Percentiles rank a stretch among this genome's conserved stretches.
Evolutionary conservation across 2,329 filamentous ascomycete species (phyloP).

Genomic region (Ceratocystiopsis sp.): DNA sequence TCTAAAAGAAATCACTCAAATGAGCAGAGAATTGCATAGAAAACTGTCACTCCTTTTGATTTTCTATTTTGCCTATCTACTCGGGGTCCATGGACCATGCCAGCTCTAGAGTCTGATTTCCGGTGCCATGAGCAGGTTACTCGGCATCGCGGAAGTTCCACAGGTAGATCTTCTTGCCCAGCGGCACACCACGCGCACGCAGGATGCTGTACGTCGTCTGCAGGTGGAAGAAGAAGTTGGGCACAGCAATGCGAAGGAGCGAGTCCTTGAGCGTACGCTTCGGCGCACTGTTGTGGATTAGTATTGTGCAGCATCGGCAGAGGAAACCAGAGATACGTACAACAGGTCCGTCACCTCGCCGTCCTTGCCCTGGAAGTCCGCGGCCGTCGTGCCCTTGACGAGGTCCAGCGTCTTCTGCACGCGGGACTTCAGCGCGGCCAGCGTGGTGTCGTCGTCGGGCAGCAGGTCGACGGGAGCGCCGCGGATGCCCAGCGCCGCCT

Average conservation of each 20-base stretch:
- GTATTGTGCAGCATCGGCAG: too few relatives aligned
- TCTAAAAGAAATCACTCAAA: too few relatives aligned
- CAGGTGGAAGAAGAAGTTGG: constrained; percentile 46
- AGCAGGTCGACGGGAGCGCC: constrained; percentile 11
- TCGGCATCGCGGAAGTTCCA: constrained; percentile 3
- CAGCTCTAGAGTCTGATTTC: too few relatives aligned
- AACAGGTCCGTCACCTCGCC: neutral
- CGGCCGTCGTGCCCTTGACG: constrained; percentile 13
- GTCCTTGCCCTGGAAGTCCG: constrained; percentile 13
- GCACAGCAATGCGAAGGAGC: constrained; percentile 22
- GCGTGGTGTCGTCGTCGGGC: constrained; percentile 16
- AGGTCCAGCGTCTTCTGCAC: constrained; percentile 16
- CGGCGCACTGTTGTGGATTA: constrained; percentile 1
- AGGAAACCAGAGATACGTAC: too few relatives aligned
- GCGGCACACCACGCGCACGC: constrained; percentile 34
- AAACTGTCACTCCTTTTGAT: too few relatives aligned
- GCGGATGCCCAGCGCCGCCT: constrained; percentile 14
- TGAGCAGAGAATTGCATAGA: too few relatives aligned
- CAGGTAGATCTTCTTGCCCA: constrained; percentile 42
- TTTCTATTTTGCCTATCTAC: too few relatives aligned
- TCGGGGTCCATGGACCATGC: too few relatives aligned
- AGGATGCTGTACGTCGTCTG: constrained; percentile 39
- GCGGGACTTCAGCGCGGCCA: constrained; percentile 16
- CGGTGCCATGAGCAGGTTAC: too few relatives aligned
- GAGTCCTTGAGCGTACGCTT: constrained; percentile 19